Conservation (phyloP, 1,139 yeast species). For the Dujonia santamariae region DNA sequence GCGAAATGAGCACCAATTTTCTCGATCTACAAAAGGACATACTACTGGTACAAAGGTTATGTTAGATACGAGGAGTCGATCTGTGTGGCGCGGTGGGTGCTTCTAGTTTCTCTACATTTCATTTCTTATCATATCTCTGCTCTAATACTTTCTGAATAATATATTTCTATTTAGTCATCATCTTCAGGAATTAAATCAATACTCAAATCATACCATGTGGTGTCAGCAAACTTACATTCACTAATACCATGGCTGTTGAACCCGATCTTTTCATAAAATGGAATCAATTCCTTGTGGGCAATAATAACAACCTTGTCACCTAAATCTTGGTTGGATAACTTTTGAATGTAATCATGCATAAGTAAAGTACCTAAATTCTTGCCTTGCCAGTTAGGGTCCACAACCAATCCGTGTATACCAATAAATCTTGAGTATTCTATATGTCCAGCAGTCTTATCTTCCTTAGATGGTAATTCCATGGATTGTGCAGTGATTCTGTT, state of each 20-base stretch:
- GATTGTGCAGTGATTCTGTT: constrained; percentile 56
- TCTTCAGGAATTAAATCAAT: constrained; percentile 62
- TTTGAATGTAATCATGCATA: constrained; percentile 87
- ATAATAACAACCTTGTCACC: constrained; percentile 76
- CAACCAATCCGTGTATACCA: constrained; percentile 80
- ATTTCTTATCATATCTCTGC: too few relatives aligned
- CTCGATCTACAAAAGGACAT: too few relatives aligned
- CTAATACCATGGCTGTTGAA: constrained; percentile 65
- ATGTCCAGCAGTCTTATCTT: constrained; percentile 56
- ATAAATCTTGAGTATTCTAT: constrained; percentile 69
- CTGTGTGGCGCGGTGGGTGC: too few relatives aligned
- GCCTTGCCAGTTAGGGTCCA: constrained; percentile 77
- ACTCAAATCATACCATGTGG: constrained; percentile 64
- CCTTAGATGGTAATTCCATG: constrained; percentile 58
- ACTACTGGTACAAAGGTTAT: too few relatives aligned
- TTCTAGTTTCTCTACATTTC: too few relatives aligned
- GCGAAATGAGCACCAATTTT: too few relatives aligned
- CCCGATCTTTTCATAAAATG: constrained; percentile 80
- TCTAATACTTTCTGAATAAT: too few relatives aligned
- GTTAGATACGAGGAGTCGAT: too few relatives aligned
- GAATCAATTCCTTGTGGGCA: constrained; percentile 65
- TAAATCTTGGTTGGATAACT: constrained; percentile 80
- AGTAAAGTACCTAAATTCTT: constrained; percentile 78
- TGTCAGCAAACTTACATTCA: constrained; percentile 56
- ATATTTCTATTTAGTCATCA: constrained; percentile 27